Conservation (phyloP, 78 protist species). For the Dictyostelium capitatum region DNA sequence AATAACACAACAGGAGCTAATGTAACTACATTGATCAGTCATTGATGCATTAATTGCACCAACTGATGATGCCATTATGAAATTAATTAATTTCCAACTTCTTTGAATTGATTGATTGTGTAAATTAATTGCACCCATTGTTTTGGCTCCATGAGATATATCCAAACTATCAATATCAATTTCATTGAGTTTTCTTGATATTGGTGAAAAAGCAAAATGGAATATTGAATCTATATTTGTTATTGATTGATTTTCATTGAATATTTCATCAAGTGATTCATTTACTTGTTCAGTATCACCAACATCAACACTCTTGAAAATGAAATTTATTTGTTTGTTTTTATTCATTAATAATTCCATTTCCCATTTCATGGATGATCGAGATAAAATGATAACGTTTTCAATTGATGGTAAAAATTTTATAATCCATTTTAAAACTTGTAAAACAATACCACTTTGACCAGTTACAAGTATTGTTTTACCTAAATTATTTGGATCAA, state of each 20-base stretch:
- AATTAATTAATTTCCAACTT: neutral
- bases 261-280: neutral
- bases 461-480: too few relatives aligned
- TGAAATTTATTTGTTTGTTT: too few relatives aligned
- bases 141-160: neutral
- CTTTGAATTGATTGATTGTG: neutral
- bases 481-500: too few relatives aligned
- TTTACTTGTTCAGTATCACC: neutral
- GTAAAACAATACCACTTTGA: too few relatives aligned
- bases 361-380: too few relatives aligned
- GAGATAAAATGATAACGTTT: too few relatives aligned
- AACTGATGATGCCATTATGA: slow-evolving; percentile 74
- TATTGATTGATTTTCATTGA: neutral
- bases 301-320: neutral
- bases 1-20: slow-evolving; percentile 76
- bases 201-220: neutral
- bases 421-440: too few relatives aligned
- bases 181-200: too few relatives aligned
- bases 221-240: neutral
- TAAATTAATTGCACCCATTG: slow-evolving; percentile 7
- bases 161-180: too few relatives aligned
- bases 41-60: neutral
- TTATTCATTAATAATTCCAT: too few relatives aligned
- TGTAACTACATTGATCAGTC: slow-evolving; percentile 56
- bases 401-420: too few relatives aligned